Percentiles rank a stretch among this genome's conserved stretches.
phyloP scores from a whole-genome alignment of 2,329 filamentous ascomycete species.

The Byssoonygena ceratinophila region DNA sequence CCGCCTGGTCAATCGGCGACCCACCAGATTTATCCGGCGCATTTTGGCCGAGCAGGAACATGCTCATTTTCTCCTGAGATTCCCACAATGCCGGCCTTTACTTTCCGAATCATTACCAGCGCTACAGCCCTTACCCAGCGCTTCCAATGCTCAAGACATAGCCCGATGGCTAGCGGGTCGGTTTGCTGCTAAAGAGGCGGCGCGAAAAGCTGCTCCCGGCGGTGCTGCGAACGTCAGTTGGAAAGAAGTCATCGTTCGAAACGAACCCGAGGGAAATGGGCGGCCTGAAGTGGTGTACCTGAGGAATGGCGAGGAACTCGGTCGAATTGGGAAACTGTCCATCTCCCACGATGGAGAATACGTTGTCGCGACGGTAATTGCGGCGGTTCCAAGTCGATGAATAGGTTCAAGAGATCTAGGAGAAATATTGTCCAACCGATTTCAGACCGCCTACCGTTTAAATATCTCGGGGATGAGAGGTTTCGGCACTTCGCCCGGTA shows the following conservation, averaged over 20 bases:
- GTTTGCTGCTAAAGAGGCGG: constrained; percentile 65
- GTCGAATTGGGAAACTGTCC: constrained; percentile 57
- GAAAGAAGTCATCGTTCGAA: constrained; percentile 47
- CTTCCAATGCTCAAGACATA: constrained; percentile 25
- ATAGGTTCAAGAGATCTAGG: not conserved
- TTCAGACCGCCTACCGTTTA: not conserved
- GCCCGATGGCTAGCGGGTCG: constrained; percentile 40
- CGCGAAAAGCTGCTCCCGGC: constrained; percentile 51
- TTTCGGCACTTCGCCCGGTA: no score
- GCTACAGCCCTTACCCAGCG: not conserved
- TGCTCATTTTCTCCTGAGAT: constrained; percentile 31
- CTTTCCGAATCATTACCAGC: not conserved
- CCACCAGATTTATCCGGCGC: constrained; percentile 30
- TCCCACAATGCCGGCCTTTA: constrained; percentile 26
- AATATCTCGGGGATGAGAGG: no score
- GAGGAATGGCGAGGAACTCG: constrained; percentile 23
- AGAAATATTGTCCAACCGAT: no score
- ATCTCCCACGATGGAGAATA: constrained; percentile 85
- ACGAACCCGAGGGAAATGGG: constrained; percentile 22
- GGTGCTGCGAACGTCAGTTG: constrained; percentile 49
- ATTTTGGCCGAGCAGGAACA: constrained; percentile 35
- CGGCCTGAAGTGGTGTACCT: constrained; percentile 33
- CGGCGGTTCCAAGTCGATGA: constrained; percentile 2
- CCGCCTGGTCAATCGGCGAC: constrained; percentile 41
- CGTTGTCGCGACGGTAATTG: constrained; percentile 41